Conservation (phyloP, 176 grass and related monocot genomes). For the Oropetium thomaeum region DNA sequence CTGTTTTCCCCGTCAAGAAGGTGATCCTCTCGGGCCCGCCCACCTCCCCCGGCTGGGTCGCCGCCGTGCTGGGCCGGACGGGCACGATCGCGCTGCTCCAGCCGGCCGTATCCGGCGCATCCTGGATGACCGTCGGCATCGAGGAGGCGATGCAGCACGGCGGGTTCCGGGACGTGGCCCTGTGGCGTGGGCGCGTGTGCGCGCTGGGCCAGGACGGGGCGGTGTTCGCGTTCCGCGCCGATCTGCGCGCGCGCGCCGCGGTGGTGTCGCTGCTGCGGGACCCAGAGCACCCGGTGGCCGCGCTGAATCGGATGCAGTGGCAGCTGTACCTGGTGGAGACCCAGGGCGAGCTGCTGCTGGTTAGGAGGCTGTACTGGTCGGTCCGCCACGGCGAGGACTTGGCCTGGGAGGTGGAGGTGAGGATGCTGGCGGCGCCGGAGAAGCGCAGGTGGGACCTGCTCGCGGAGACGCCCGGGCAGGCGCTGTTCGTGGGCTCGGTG, state of each 20-base stretch:
- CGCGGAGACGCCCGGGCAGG: neutral
- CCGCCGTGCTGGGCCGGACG: conserved; percentile 14
- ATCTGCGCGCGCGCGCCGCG: conserved; percentile 4
- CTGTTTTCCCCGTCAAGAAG: conserved; percentile 26
- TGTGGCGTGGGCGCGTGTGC: conserved; percentile 26
- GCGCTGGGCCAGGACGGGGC: conserved; percentile 10
- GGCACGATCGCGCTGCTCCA: conserved; percentile 37
- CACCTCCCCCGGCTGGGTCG: conserved; percentile 15
- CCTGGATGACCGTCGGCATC: conserved; percentile 26
- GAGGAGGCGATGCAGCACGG: neutral
- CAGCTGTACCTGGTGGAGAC: conserved; percentile 6
- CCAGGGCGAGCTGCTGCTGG: conserved; percentile 29
- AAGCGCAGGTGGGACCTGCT: conserved; percentile 7
- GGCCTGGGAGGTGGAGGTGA: neutral
- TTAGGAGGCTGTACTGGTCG: conserved; percentile 5
- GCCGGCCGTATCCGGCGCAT: neutral
- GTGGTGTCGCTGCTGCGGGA: conserved; percentile 20
- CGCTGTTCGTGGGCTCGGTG: conserved; percentile 34
- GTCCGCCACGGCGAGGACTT: neutral
- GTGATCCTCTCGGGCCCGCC: conserved; percentile 29
- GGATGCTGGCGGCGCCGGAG: neutral
- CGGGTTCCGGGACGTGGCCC: conserved; percentile 29
- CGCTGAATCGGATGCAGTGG: neutral
- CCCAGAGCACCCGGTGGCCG: too few species aligned
- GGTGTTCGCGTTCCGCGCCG: conserved; percentile 11